A percentile compares a stretch with the other conserved stretches of the same genome.
These are phyloP conservation scores for Penicillium oxalicum DNA, from an alignment of 2,329 filamentous ascomycete genomes.

Conservation along the genomic window DNA sequence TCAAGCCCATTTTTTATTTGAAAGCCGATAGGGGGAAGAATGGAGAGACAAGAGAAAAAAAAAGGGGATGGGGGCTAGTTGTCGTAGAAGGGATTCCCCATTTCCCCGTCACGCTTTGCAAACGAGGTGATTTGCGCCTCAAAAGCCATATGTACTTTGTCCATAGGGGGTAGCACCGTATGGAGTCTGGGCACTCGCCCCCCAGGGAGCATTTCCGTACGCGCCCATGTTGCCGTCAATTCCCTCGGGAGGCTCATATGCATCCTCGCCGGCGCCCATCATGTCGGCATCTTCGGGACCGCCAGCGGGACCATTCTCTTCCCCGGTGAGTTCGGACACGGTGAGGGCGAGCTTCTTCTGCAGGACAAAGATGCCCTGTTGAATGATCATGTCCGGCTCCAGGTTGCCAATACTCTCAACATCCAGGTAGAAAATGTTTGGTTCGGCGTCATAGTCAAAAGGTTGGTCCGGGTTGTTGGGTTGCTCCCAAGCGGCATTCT, in stretches of 20 bases:
- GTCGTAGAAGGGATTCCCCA: too few species aligned
- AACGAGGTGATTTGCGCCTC: neutral
- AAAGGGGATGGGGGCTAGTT: too few species aligned
- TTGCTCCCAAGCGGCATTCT: conserved; percentile 62
- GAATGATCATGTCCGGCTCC: conserved; percentile 82
- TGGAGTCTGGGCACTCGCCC: conserved; percentile 52
- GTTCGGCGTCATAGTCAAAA: conserved; percentile 86
- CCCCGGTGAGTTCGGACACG: conserved; percentile 57
- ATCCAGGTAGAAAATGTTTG: conserved; percentile 84
- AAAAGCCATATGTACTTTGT: conserved; percentile 34
- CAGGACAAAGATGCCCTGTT: conserved; percentile 79
- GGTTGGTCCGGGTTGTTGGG: conserved; percentile 72
- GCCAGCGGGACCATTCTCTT: conserved; percentile 49
- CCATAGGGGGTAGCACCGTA: conserved; percentile 60
- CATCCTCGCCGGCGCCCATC: conserved; percentile 47
- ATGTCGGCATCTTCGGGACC: conserved; percentile 41
- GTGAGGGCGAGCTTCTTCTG: conserved; percentile 85
- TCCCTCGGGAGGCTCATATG: conserved; percentile 42
- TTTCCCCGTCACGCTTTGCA: too few species aligned
- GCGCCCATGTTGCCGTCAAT: conserved; percentile 39
- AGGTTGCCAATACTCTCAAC: conserved; percentile 84
- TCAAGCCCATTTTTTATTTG: conserved; percentile 9
- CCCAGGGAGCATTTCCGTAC: conserved; percentile 55
- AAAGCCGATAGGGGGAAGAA: too few species aligned
- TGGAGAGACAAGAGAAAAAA: too few species aligned